Conservation (phyloP, 805 yeast species). For the Yarrowia porcina region DNA sequence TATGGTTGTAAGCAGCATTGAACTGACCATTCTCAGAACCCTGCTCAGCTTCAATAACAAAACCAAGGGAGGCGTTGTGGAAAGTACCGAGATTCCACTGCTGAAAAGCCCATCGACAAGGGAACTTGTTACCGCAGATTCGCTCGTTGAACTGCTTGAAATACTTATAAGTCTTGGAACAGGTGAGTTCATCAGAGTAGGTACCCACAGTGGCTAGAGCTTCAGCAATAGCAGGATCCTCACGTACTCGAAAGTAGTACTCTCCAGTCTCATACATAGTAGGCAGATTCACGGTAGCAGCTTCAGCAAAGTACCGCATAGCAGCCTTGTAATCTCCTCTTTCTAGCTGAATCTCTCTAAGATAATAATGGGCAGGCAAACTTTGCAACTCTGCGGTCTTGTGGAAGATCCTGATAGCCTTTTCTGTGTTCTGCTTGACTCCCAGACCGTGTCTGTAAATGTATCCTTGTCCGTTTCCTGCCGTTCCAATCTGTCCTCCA, state of each 20-base stretch:
- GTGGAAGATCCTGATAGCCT: constrained; percentile 60
- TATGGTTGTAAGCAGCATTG: constrained; percentile 74
- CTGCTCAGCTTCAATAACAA: constrained; percentile 84
- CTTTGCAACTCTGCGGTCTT: constrained; percentile 44
- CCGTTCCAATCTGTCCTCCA: neutral
- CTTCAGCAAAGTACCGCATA: constrained; percentile 41
- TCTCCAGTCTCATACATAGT: constrained; percentile 43
- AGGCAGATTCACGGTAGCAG: constrained; percentile 49
- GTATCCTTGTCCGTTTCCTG: constrained; percentile 44
- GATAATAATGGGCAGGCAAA: constrained; percentile 36
- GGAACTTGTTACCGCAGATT: constrained; percentile 57
- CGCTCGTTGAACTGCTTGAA: constrained; percentile 56
- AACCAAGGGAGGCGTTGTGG: constrained; percentile 68
- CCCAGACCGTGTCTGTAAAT: constrained; percentile 47
- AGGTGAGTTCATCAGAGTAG: neutral
- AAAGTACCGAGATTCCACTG: constrained; percentile 52
- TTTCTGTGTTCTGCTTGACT: constrained; percentile 45
- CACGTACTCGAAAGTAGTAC: neutral
- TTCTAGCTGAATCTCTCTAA: constrained; percentile 40
- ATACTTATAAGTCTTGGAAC: constrained; percentile 37
- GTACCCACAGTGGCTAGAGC: neutral
- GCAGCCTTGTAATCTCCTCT: constrained; percentile 38
- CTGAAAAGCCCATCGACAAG: constrained; percentile 63
- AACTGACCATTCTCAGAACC: constrained; percentile 77
- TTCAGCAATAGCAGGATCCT: constrained; percentile 1